Evolutionary conservation across 306 rosid species (phyloP).

Genomic region (Prinsepia uniflora): DNA sequence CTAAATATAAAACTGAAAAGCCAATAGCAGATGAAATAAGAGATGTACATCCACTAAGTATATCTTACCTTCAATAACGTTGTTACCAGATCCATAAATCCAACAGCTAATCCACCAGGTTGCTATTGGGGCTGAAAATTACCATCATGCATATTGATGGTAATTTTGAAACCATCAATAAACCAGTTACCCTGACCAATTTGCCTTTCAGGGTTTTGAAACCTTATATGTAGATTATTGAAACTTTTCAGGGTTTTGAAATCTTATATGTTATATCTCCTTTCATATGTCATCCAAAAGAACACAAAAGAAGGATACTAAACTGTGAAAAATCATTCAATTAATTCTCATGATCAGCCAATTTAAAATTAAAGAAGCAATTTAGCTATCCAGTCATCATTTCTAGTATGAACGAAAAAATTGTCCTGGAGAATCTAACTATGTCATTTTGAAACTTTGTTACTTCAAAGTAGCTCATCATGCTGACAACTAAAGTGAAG

Average conservation of each 20-base stretch:
- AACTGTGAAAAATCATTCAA: background rate
- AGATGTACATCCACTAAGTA: slow-evolving; percentile 22
- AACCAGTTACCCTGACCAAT: no score
- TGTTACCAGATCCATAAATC: slow-evolving; percentile 81
- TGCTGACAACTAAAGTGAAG: no score
- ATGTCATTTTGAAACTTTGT: no score
- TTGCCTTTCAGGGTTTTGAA: no score
- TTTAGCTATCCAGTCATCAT: slow-evolving; percentile 17
- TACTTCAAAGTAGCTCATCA: no score
- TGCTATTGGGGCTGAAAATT: slow-evolving; percentile 72
- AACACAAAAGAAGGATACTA: no score
- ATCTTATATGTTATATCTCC: background rate
- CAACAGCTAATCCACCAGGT: slow-evolving; percentile 82
- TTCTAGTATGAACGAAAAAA: background rate
- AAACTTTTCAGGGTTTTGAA: background rate
- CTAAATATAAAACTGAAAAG: slow-evolving; percentile 20
- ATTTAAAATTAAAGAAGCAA: slow-evolving; percentile 12
- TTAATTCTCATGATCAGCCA: slow-evolving; percentile 6
- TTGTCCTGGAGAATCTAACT: no score
- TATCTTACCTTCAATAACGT: slow-evolving; percentile 89
- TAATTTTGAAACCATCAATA: no score
- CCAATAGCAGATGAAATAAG: background rate
- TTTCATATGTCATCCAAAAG: no score
- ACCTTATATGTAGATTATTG: background rate
- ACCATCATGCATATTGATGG: slow-evolving; percentile 35